phyloP scores from a whole-genome alignment of 352 stramenopile genomes.

The Phytophthora rubi region DNA sequence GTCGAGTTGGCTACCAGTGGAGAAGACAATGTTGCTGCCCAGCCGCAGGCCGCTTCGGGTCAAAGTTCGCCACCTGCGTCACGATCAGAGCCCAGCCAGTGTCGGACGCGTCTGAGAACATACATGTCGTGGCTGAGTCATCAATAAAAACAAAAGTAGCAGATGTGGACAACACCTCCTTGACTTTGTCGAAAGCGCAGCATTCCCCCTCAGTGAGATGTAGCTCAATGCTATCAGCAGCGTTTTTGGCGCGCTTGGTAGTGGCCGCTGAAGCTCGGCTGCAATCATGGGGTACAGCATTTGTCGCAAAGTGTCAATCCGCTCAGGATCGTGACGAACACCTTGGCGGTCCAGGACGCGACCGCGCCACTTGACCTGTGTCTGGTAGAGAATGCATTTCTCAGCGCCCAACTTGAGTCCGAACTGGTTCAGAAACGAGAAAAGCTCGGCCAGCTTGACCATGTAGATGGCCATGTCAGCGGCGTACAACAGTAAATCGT shows the following conservation, averaged over 20 bases:
- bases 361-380: background rate
- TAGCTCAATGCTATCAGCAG: background rate
- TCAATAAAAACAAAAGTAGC: background rate
- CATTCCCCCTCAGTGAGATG: background rate
- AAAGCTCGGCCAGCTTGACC: background rate
- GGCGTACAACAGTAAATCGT: background rate
- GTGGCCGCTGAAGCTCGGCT: background rate
- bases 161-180: background rate
- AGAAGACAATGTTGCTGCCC: background rate
- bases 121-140: constrained; percentile 3
- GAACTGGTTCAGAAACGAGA: background rate
- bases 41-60: background rate
- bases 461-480: background rate
- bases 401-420: background rate
- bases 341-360: background rate
- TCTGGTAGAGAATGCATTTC: background rate
- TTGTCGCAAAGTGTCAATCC: background rate
- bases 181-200: constrained; percentile 1
- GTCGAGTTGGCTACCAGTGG: background rate
- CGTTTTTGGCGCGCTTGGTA: background rate
- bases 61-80: background rate
- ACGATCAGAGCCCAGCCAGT: constrained; percentile 3
- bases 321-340: background rate
- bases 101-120: constrained; percentile 3
- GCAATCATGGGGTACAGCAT: background rate